A percentile compares a stretch with the other conserved stretches of the same genome.
These are phyloP conservation scores for Cercophora samala DNA, from an alignment of 495 filamentous ascomycete genomes.

Conservation along the genomic window DNA sequence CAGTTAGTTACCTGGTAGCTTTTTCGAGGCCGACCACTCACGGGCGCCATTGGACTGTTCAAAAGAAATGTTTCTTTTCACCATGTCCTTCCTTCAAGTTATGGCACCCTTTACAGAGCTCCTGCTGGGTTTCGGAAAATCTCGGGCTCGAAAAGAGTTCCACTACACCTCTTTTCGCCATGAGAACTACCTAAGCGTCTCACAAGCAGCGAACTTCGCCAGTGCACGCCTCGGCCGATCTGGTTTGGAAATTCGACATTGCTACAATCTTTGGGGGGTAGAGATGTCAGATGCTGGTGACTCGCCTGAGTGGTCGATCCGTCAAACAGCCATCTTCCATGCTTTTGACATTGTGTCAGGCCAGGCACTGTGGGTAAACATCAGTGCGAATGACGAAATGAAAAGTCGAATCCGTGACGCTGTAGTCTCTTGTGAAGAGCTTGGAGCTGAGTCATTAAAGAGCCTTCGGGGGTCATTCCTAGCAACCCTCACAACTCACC, in stretches of 20 bases:
- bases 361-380: not conserved
- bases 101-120: not conserved
- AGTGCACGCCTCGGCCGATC: not conserved
- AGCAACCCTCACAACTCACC: not conserved
- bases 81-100: slow-evolving; percentile 1
- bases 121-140: not conserved
- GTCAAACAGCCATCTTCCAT: not conserved
- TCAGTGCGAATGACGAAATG: not conserved
- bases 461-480: not conserved
- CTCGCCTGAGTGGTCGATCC: not conserved
- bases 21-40: not conserved
- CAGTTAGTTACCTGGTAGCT: not conserved
- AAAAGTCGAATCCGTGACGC: not conserved
- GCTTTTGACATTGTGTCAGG: not conserved
- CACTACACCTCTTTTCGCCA: slow-evolving; percentile 2
- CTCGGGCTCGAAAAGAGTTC: not conserved
- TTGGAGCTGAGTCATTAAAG: not conserved
- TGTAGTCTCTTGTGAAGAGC: not conserved
- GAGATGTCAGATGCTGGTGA: not conserved
- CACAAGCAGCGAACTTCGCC: not conserved
- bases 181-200: not conserved
- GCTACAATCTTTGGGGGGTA: not conserved
- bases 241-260: not conserved
- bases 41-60: not conserved
- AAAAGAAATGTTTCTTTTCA: not conserved